These are phyloP conservation scores for Fraxinus albicans DNA, from an alignment of 305 asterid genomes.

Conservation along the genomic window DNA sequence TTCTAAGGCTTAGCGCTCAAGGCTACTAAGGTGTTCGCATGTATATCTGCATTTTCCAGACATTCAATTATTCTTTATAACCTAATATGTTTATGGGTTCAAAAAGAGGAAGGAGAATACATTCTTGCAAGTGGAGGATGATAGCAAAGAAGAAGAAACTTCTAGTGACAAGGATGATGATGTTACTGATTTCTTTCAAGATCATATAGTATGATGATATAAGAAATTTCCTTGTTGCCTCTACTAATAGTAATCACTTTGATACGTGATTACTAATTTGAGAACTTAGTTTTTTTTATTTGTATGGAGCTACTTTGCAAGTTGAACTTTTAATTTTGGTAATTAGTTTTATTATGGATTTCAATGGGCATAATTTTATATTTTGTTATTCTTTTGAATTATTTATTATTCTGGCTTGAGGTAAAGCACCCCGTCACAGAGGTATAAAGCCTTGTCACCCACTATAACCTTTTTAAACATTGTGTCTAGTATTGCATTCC, in stretches of 20 bases:
- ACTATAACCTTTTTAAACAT: not conserved
- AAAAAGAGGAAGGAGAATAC: not conserved
- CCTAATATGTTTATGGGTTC: not conserved
- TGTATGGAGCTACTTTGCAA: not conserved
- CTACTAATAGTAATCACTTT: not conserved
- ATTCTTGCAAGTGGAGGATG: not conserved
- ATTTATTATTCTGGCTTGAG: not conserved
- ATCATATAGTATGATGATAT: not conserved
- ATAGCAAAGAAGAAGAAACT: not conserved
- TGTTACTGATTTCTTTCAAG: not conserved
- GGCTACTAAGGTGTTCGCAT: not conserved
- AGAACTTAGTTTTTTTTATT: not conserved
- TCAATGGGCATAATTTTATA: not conserved
- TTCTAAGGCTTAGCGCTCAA: not conserved
- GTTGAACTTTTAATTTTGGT: not conserved
- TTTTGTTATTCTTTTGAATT: not conserved
- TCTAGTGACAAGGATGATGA: not conserved
- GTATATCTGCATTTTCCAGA: not conserved
- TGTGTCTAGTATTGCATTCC: not conserved
- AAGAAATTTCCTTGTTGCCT: not conserved
- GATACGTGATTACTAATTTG: not conserved
- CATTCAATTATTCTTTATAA: not conserved
- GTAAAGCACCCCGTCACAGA: not conserved
- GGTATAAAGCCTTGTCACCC: not conserved
- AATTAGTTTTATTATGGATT: not conserved